A percentile compares a stretch with the other conserved stretches of the same genome.
Evolutionary conservation across 768 basidiomycete species (phyloP).

Genomic region (Russula olivacea): DNA sequence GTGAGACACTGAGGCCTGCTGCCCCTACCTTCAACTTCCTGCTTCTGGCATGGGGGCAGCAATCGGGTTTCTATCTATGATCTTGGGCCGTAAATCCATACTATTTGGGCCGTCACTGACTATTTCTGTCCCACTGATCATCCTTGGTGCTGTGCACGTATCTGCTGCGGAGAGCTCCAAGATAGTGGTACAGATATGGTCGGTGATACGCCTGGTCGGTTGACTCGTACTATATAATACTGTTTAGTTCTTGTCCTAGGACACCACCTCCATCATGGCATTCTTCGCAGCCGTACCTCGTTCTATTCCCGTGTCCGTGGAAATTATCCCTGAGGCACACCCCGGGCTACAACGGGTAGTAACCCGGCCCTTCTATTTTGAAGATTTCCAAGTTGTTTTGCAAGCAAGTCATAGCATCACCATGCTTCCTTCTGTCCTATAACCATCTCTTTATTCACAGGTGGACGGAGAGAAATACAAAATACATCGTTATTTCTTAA

Average conservation of each 20-base stretch:
- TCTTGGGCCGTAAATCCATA: background rate
- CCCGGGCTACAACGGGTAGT: background rate
- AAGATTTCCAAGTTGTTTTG: constrained; percentile 14
- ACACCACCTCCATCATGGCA: background rate
- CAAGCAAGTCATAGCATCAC: background rate
- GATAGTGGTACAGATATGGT: too few species aligned
- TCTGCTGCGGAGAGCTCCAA: background rate
- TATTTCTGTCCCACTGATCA: background rate
- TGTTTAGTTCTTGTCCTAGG: background rate
- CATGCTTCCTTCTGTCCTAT: background rate
- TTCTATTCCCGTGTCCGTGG: background rate
- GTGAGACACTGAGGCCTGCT: too few species aligned
- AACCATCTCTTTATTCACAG: constrained; percentile 3
- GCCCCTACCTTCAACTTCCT: too few species aligned
- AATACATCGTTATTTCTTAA: constrained; percentile 25
- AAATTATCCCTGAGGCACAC: background rate
- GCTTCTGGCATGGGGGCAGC: background rate
- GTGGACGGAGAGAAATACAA: constrained; percentile 24
- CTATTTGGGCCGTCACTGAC: too few species aligned
- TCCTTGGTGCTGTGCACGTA: background rate
- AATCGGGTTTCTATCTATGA: background rate
- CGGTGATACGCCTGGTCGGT: background rate
- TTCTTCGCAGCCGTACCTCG: too few species aligned
- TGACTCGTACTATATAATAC: background rate
- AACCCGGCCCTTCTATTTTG: constrained; percentile 1